These are phyloP conservation scores for Saitozyma sp. DNA, from an alignment of 768 basidiomycete genomes.

Conservation along the genomic window DNA sequence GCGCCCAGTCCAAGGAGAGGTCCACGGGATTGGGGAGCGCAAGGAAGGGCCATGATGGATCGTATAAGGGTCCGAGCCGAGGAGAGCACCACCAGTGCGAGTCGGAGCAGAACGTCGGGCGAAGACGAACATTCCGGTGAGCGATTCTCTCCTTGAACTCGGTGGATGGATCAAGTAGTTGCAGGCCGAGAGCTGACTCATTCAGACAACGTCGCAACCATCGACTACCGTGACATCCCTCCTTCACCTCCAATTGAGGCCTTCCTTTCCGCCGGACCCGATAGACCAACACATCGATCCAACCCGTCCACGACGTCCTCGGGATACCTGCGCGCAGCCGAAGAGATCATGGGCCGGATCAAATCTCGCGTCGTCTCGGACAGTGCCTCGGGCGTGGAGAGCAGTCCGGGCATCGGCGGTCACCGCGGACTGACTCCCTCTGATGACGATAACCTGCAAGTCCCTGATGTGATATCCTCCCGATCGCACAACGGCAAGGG, in stretches of 20 bases:
- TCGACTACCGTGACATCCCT: slow-evolving; percentile 29
- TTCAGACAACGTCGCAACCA: slow-evolving; percentile 15
- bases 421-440: background rate
- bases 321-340: slow-evolving; percentile 72
- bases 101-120: slow-evolving; percentile 15
- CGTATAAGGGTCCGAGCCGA: slow-evolving; percentile 38
- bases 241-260: slow-evolving; percentile 32
- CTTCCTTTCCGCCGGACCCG: too few species aligned
- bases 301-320: slow-evolving; percentile 46
- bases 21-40: slow-evolving; percentile 43
- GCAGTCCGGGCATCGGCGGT: background rate
- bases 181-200: too few species aligned
- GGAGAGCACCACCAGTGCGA: slow-evolving; percentile 38
- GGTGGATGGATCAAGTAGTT: too few species aligned
- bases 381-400: slow-evolving; percentile 32
- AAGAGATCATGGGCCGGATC: slow-evolving; percentile 79
- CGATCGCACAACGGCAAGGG: slow-evolving; percentile 2
- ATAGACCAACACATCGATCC: slow-evolving; percentile 28
- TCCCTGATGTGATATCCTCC: too few species aligned
- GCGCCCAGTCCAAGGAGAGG: slow-evolving; percentile 28
- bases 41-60: slow-evolving; percentile 45
- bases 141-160: too few species aligned
- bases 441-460: too few species aligned
- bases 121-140: background rate
- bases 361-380: slow-evolving; percentile 55